A percentile compares a stretch with the other conserved stretches of the same genome.
Evolutionary conservation across 202 grass and related monocot species (phyloP).

Genomic region (Carex arenaria): DNA sequence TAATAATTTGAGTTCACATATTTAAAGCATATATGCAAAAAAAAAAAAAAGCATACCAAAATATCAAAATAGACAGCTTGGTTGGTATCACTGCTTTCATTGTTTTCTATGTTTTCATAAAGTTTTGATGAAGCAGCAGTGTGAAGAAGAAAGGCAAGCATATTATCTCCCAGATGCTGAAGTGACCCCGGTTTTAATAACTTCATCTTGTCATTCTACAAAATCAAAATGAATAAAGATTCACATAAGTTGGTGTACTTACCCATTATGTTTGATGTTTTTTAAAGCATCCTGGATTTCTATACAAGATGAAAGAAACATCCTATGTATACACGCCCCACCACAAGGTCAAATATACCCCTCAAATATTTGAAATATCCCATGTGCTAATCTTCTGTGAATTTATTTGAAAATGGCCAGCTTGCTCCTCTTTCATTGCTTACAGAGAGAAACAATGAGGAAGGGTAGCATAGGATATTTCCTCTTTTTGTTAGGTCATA

Average conservation of each 20-base stretch:
- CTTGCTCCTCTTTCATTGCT: not conserved
- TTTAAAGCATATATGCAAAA: not conserved
- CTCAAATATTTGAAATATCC: not conserved
- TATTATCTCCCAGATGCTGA: constrained; percentile 98
- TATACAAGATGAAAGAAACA: not conserved
- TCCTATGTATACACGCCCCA: not conserved
- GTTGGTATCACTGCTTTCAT: constrained; percentile 32
- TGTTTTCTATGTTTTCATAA: constrained; percentile 52
- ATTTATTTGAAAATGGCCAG: not conserved
- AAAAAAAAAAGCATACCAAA: constrained; percentile 42
- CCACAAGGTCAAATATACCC: not conserved
- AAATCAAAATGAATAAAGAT: constrained; percentile 31
- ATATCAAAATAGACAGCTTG: constrained; percentile 78
- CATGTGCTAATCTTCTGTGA: not conserved
- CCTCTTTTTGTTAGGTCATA: not conserved
- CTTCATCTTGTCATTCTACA: constrained; percentile 95
- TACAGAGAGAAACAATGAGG: not conserved
- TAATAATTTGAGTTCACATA: not conserved
- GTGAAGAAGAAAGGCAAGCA: constrained; percentile 81
- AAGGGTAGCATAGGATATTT: not conserved
- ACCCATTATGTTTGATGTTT: not conserved
- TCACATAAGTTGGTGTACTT: not conserved
- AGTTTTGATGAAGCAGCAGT: constrained; percentile 57
- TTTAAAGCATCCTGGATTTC: not conserved
- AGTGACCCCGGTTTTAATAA: constrained; percentile 89